Conservation (phyloP, 441 rosid species). For the Pelargonium fulgidum region DNA sequence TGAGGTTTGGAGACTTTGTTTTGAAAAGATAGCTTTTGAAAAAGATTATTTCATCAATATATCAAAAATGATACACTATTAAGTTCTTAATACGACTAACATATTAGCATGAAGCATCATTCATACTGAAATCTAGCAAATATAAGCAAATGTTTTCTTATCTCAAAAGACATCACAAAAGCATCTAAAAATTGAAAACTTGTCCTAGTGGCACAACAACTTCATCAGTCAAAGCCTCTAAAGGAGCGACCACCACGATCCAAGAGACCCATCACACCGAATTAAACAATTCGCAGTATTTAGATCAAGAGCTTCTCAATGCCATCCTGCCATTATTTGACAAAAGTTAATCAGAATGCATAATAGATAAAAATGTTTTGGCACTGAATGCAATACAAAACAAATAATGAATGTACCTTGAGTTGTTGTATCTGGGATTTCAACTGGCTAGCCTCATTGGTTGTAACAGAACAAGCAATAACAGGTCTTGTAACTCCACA, state of each 20-base stretch:
- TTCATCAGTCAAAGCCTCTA: constrained; percentile 78
- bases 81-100: no score
- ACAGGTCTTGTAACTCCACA: constrained; percentile 98
- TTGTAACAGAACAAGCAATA: constrained; percentile 78
- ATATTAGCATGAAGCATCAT: no score
- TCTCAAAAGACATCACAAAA: neutral
- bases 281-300: constrained; percentile 13
- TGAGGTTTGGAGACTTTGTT: no score
- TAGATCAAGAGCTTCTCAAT: constrained; percentile 89
- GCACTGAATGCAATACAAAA: neutral
- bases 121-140: neutral
- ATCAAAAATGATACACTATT: no score
- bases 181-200: neutral
- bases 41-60: no score
- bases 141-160: neutral
- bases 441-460: constrained; percentile 80
- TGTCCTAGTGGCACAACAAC: constrained; percentile 26
- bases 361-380: no score
- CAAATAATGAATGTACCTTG: constrained; percentile 33
- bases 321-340: constrained; percentile 58
- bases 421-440: constrained; percentile 76
- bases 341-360: neutral
- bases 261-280: constrained; percentile 92
- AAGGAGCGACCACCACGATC: constrained; percentile 29
- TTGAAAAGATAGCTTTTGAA: no score